Evolutionary conservation across 2,329 filamentous ascomycete genomes (phyloP).

Genomic region (Xylaria arbuscula): DNA sequence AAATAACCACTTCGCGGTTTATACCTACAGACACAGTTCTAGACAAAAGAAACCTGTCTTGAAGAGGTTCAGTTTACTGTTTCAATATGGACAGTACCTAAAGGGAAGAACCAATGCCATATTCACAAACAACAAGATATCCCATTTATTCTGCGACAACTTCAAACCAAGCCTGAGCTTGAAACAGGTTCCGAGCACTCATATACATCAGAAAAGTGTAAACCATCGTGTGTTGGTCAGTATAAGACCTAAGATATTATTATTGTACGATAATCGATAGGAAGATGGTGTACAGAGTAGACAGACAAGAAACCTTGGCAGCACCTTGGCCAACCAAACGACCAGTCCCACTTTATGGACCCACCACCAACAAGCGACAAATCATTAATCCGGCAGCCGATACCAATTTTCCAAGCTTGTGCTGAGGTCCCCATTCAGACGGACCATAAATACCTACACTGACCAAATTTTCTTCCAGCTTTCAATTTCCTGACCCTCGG

Average conservation of each 20-base stretch:
- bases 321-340: not conserved
- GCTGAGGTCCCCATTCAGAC: slow-evolving; percentile 14
- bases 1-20: not conserved
- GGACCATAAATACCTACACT: slow-evolving; percentile 16
- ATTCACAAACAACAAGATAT: not conserved
- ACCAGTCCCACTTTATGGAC: not conserved
- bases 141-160: not conserved
- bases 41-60: not conserved
- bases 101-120: not conserved
- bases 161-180: not conserved
- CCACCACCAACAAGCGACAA: slow-evolving; percentile 12
- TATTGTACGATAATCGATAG: not conserved
- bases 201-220: not conserved
- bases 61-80: not conserved
- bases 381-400: slow-evolving; percentile 38
- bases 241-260: not conserved
- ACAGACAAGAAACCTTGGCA: not conserved
- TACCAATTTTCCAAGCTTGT: slow-evolving; percentile 31
- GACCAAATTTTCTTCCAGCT: slow-evolving; percentile 13
- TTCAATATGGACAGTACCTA: not conserved
- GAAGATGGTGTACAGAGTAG: not conserved
- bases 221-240: no score
- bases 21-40: not conserved
- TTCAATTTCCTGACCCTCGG: slow-evolving; percentile 24
- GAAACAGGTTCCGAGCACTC: not conserved